A percentile compares a stretch with the other conserved stretches of the same genome.
Evolutionary conservation across 768 basidiomycete genomes (phyloP).

Genomic region (Cystobasidium tubakii): DNA sequence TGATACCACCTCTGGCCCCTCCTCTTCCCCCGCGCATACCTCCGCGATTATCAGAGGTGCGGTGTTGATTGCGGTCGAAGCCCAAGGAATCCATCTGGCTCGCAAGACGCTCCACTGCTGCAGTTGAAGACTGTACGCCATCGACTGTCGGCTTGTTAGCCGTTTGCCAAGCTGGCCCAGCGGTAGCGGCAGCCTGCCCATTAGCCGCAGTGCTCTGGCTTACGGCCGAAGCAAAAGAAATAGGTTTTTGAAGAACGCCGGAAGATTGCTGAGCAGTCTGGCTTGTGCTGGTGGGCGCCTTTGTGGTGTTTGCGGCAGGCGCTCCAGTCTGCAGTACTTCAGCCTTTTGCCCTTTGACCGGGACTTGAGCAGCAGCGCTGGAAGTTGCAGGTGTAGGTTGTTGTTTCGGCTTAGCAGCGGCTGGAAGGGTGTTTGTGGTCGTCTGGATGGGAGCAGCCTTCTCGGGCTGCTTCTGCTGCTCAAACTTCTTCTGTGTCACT

Average conservation of each 20-base stretch:
- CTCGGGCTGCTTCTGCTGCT: constrained; percentile 23
- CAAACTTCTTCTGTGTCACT: constrained; percentile 7
- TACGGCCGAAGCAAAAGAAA: constrained; percentile 19
- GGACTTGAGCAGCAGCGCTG: constrained; percentile 25
- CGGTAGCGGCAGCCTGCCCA: constrained; percentile 12
- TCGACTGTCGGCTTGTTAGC: neutral
- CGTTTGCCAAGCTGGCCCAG: constrained; percentile 17
- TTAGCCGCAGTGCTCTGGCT: neutral
- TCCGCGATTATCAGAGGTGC: neutral
- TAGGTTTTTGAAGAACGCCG: neutral
- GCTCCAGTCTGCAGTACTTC: neutral
- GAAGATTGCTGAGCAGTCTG: neutral
- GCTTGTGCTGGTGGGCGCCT: neutral
- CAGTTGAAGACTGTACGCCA: neutral
- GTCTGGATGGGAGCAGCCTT: constrained; percentile 29
- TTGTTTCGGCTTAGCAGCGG: constrained; percentile 18
- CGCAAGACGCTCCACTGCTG: constrained; percentile 12
- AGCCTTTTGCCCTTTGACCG: neutral
- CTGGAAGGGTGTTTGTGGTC: constrained; percentile 27
- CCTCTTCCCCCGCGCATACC: neutral
- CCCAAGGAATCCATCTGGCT: constrained; percentile 10
- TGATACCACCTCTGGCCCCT: neutral
- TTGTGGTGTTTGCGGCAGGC: neutral
- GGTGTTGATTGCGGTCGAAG: neutral
- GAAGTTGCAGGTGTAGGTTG: constrained; percentile 28